A percentile compares a stretch with the other conserved stretches of the same genome.
phyloP scores from a whole-genome alignment of 1,284 basidiomycete species.

The Apiotrichum laibachii region DNA sequence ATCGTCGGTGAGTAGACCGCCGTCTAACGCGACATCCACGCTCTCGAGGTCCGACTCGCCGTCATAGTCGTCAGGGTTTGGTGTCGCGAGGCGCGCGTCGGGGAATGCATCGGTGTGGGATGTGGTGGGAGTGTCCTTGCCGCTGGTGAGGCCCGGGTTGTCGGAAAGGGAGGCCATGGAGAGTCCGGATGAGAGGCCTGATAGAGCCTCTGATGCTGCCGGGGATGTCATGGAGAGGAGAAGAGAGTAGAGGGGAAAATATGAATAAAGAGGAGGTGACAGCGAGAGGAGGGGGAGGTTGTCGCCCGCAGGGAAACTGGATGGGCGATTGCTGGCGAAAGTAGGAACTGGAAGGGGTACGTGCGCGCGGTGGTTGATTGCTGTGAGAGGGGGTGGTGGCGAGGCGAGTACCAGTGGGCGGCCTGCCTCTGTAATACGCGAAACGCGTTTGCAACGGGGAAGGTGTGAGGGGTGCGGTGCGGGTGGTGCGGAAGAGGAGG shows the following conservation, averaged over 20 bases:
- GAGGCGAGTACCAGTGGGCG: too few relatives aligned
- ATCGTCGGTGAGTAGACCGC: neutral
- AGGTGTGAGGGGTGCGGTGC: too few relatives aligned
- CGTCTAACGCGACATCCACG: neutral
- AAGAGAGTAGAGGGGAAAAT: neutral
- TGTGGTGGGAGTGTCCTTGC: neutral
- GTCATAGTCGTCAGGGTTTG: neutral
- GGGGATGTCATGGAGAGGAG: neutral
- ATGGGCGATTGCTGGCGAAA: too few relatives aligned
- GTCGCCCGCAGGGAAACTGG: too few relatives aligned
- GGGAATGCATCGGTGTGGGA: neutral
- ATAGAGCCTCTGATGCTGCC: neutral
- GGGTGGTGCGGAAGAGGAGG: too few relatives aligned
- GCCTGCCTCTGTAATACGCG: too few relatives aligned
- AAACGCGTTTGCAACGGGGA: too few relatives aligned
- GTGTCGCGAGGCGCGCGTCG: constrained; percentile 1
- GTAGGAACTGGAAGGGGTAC: too few relatives aligned
- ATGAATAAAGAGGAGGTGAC: too few relatives aligned
- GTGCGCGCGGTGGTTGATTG: too few relatives aligned
- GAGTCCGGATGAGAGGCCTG: neutral
- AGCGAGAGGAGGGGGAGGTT: too few relatives aligned
- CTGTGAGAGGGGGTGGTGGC: too few relatives aligned
- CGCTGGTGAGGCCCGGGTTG: constrained; percentile 6
- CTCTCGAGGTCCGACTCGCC: neutral
- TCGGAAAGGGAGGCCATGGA: constrained; percentile 1